Evolutionary conservation across 148 eudicot species (phyloP), one percentile per base, ranked within the genome.

Genomic region (Nyssa sinensis): DNA sequence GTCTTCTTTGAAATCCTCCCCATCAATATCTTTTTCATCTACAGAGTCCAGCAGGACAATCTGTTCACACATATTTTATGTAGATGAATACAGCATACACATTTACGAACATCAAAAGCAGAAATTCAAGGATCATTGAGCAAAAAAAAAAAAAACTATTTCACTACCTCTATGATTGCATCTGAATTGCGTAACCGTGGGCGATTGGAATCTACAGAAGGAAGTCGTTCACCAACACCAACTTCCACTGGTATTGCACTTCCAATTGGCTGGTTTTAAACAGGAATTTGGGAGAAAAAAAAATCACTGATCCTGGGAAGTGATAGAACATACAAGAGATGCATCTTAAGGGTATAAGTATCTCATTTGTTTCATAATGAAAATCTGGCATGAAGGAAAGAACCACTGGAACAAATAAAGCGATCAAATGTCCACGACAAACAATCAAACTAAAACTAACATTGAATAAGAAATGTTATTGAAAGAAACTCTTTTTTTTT

Each of bases 91-190:
- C 29, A 59, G 9, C 30, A 31, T 57, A 31, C 21, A 57, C 13
- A 28, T 55, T 57, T 55, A 34, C n/a, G 27, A 57, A 8, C 28
- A 32, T 0, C 21, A 53, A 13, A 55, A 55, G n/a, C 24, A 31
- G n/a, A 8, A 9, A 29, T 32, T 31, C 12, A 53, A 35, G 39
- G 62, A 25, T 28, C 21, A 49, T 49, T 29, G 24, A 49, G 29
- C 24, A 21, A 34, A 69, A 49, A 51, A 19, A n/a, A n/a, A 14
- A 55, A 9, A 27, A 16, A 55, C n/a, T n/a, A n/a, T n/a, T 25
- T 32, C 33, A 7, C 10, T 21, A 70, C 73, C 73, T 70, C 73
- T 32, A 70, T 70, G 31, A 70, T 62, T 19, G 73, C 37, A 32
- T 33, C 73, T 13, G 73, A 70, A n/a, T 32, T 8, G 10, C 63